Evolutionary conservation across 306 rosid species (phyloP), one percentile per base, ranked within the genome.

Genomic region (Calophaca sinica): DNA sequence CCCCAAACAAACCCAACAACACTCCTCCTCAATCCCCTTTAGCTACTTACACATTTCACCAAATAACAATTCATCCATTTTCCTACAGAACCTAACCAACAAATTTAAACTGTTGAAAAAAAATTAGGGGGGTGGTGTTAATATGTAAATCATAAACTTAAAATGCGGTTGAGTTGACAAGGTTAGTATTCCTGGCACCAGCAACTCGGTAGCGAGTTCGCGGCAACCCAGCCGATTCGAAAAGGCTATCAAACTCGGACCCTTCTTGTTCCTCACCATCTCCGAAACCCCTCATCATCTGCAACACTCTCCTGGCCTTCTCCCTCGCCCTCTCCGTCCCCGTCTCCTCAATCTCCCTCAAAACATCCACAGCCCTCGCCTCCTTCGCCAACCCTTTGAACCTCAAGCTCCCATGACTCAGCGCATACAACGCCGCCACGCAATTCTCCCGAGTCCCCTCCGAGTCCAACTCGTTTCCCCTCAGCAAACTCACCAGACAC

Each of bases 291-390:
- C 88, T 85, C 97, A 96, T 75, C 86, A 58, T 83, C 84, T 78
- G 79, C 93, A 96, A 64, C 35, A 96, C 68, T 74, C 82, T 84
- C 84, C 57, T 90, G 0, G 97, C 99, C 71, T 90, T 96, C 81
- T 87, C 98, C 61, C 73, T 85, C 0, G 98, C 99, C 44, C 99
- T 80, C 49, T 87, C 97, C 3, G 92, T 92, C 4, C 99, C 99
- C 3, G 81, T 87, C 69, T 89, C 89, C 45, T 89, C 97, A 2
- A 96, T 53, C 70, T 79, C 89, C 81, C 83, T 83, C 83, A 92
- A 73, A 65, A 85, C 96, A 76, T 96, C 98, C 46, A 77, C 87
- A 26, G 91, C 97, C 39, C 84, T 84, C 2, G 96, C 99, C 31
- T 86, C 98, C 74, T 70, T 96, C 2, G 99, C 99, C 84, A 96